These are phyloP conservation scores for Wickerhamiella occidentalis DNA, from an alignment of 805 yeast genomes.

Conservation along the genomic window DNA sequence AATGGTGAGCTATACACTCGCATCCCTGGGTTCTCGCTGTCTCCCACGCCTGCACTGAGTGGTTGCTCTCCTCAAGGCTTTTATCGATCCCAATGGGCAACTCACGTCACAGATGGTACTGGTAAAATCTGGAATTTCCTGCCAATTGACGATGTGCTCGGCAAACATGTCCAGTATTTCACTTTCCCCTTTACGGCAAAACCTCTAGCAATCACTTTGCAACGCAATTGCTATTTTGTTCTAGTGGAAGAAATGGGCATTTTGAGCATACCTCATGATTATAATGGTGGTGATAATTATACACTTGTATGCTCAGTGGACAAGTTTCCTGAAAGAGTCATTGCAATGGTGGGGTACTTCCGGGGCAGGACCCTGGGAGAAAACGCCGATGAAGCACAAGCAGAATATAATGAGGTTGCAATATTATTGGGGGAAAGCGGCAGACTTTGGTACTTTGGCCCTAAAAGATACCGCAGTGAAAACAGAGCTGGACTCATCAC, in stretches of 20 bases:
- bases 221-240: neutral
- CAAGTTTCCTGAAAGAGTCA: neutral
- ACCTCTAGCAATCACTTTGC: neutral
- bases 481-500: neutral
- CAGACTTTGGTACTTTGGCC: constrained; percentile 1
- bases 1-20: constrained; percentile 5
- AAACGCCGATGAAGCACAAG: neutral
- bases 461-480: neutral
- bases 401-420: constrained; percentile 6
- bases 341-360: neutral
- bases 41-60: neutral
- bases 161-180: neutral
- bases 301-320: neutral
- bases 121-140: neutral
- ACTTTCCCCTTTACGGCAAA: constrained; percentile 1
- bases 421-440: neutral
- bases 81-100: constrained; percentile 2
- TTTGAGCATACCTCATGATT: neutral
- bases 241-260: constrained; percentile 3
- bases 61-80: neutral
- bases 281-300: constrained; percentile 8
- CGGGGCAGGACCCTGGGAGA: neutral
- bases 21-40: neutral
- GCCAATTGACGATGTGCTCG: constrained; percentile 1
- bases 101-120: neutral